These are phyloP conservation scores for Backusella tarrabulga DNA, from an alignment of 192 early-diverging fungal species.

Conservation along the genomic window DNA sequence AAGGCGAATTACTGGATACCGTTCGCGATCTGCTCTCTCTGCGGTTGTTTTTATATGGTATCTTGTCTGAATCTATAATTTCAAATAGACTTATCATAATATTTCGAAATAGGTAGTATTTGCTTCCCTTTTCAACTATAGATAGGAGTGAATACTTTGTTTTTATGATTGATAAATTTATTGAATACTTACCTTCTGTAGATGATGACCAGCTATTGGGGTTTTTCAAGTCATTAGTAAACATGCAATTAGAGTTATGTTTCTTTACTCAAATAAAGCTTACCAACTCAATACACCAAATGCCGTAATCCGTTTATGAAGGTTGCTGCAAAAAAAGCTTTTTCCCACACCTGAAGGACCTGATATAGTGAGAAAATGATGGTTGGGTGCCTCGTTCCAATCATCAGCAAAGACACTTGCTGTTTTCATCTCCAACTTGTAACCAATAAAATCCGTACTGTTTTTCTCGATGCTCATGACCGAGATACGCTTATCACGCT, in stretches of 20 bases:
- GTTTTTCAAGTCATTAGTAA: not conserved
- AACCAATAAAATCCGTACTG: constrained; percentile 43
- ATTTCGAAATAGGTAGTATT: constrained; percentile 44
- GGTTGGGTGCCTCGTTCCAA: constrained; percentile 34
- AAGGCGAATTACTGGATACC: not conserved
- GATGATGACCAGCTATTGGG: constrained; percentile 26
- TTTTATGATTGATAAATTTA: not conserved
- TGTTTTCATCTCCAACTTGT: constrained; percentile 40
- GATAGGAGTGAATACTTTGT: not conserved
- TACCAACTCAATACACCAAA: constrained; percentile 34
- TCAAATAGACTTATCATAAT: constrained; percentile 45
- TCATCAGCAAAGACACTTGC: constrained; percentile 30
- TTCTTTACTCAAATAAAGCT: not conserved
- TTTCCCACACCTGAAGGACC: constrained; percentile 49
- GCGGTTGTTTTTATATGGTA: constrained; percentile 31
- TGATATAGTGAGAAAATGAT: constrained; percentile 37
- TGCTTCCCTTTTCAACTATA: constrained; percentile 46
- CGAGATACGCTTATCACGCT: constrained; percentile 12
- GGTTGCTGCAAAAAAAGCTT: constrained; percentile 45
- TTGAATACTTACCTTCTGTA: constrained; percentile 25
- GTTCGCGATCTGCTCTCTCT: not conserved
- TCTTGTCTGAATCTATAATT: constrained; percentile 38
- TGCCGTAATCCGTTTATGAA: constrained; percentile 30
- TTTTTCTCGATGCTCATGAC: not conserved
- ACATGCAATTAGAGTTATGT: not conserved